Evolutionary conservation across 2,329 filamentous ascomycete genomes (phyloP), one percentile per base, ranked within the genome.

Genomic region (Zymoseptoria ardabiliae): DNA sequence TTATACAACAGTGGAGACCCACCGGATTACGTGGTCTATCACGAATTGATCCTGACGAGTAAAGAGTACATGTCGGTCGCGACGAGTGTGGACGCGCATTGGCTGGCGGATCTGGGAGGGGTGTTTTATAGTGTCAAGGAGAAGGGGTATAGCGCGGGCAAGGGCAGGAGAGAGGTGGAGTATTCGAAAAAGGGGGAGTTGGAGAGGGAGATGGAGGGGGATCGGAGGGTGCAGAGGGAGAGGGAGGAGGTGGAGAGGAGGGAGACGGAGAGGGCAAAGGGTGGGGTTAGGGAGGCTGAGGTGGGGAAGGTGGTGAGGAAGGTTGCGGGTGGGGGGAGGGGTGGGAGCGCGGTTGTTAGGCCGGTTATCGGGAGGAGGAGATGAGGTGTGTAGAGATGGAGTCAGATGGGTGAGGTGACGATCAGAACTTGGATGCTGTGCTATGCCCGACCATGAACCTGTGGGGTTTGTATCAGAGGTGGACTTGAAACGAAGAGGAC

Each of bases 61-160:
- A 97, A 96, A 72, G 94, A 97, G 73, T 99, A 97, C 78, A 97
- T 99, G 86, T 95, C 90, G 2, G 96, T 91, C 4, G 94, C 99
- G 9, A 99, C 94, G 4, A 85, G 91, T 1, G 94, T 99, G 1
- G 94, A 99, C 73, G 93, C 94, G 56, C 91, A 95, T 72, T 99
- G 94, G 94, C 84, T 99, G 49, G 94, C 94, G 6, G 94, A 99
- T 72, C 80, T 99, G 5, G 94, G 95, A 35, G 94, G 92, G 1
- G 94, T 99, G 0, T 99, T 99, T 74, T 99, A 97, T 75, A 94
- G 89, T 1, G 84, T 99, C 71, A 97, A 96, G 77, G 93, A 97
- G 76, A 99, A 99, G 76, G 94, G 93, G 1, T 99, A 66, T 55
- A 63, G 62, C 17, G 65, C 62, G 23, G 63, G 62, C 7, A 59